A percentile compares a stretch with the other conserved stretches of the same genome.
These are phyloP conservation scores for Oryza australiensis DNA, from an alignment of 176 grass and related monocot genomes.

Conservation along the genomic window DNA sequence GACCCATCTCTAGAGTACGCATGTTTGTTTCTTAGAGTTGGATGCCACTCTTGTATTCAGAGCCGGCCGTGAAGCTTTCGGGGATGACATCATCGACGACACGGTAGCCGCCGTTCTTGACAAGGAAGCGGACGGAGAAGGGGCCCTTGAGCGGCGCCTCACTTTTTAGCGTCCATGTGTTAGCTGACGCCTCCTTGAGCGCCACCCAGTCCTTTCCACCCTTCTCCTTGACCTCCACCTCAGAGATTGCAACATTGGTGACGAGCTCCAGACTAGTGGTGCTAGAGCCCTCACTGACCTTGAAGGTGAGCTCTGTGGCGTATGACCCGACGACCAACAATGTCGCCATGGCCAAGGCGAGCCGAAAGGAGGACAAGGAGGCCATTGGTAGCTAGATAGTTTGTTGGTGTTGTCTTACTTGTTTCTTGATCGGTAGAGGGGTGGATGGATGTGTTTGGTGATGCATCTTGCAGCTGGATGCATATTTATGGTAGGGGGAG, in stretches of 20 bases:
- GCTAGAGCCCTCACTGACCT: not conserved
- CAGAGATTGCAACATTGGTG: not conserved
- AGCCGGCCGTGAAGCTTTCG: not conserved
- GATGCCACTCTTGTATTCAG: too few relatives aligned
- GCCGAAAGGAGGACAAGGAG: not conserved
- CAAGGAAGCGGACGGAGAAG: not conserved
- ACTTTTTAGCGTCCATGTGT: not conserved
- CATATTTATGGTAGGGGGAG: not conserved
- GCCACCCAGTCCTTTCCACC: not conserved
- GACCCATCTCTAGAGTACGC: too few relatives aligned
- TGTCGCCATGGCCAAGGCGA: not conserved
- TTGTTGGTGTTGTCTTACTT: not conserved
- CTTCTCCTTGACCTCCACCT: not conserved
- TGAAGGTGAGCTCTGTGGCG: not conserved
- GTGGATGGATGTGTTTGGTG: not conserved
- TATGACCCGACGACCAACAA: not conserved
- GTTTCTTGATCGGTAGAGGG: not conserved
- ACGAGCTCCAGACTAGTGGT: not conserved
- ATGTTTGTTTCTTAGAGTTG: too few relatives aligned
- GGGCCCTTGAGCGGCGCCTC: not conserved
- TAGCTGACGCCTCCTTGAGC: not conserved
- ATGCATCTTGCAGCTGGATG: not conserved
- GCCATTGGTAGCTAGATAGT: not conserved
- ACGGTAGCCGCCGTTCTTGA: not conserved
- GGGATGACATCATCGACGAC: not conserved